Conservation (phyloP, 208 protist species). For the Trypanosoma lewisi region DNA sequence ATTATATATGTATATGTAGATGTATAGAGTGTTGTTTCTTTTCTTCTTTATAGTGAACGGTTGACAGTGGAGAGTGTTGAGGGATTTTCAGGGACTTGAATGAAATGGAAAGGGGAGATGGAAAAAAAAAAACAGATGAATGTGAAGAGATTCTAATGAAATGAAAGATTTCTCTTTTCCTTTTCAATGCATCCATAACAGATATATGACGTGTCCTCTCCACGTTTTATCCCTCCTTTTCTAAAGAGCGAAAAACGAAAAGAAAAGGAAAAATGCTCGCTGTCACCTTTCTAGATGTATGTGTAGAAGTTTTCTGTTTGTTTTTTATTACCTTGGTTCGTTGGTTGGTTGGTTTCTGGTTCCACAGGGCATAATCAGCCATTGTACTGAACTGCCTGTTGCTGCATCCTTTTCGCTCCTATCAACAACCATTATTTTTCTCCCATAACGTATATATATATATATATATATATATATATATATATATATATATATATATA, state of each 20-base stretch:
- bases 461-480: too few species aligned
- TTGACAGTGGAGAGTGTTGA: too few species aligned
- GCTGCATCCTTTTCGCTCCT: too few species aligned
- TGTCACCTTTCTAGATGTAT: slow-evolving; percentile 6
- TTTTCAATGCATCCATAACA: neutral
- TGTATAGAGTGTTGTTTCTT: slow-evolving; percentile 1
- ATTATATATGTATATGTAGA: slow-evolving; percentile 4
- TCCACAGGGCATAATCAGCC: too few species aligned
- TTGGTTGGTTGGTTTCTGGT: neutral
- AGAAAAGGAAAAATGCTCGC: neutral
- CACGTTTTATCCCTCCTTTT: neutral
- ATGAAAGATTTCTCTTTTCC: neutral
- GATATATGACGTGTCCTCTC: neutral
- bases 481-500: too few species aligned
- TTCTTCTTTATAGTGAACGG: neutral
- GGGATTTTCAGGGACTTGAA: too few species aligned
- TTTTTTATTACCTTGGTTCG: too few species aligned
- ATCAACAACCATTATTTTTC: too few species aligned
- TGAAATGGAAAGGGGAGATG: neutral
- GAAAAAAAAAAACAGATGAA: neutral
- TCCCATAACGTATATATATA: too few species aligned
- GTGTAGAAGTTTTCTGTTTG: neutral
- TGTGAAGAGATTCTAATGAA: neutral
- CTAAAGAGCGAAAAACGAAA: neutral
- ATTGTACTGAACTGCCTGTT: too few species aligned